Base-by-base conservation (phyloP, 352 stramenopile species). In the Phytophthora lateralis region DNA sequence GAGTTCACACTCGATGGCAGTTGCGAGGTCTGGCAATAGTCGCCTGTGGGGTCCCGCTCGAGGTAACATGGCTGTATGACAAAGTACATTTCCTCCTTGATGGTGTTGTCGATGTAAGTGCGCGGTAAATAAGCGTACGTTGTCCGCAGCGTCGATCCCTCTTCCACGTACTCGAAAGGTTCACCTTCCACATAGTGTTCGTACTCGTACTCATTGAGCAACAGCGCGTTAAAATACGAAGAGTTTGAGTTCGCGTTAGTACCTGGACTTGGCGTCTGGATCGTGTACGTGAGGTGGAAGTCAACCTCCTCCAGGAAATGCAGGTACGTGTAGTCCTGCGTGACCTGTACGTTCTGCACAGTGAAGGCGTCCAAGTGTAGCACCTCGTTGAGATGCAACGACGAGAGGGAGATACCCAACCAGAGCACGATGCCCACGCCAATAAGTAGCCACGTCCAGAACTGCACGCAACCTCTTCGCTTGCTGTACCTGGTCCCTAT, bases 321-420 rank as follows among this genome's bases (percentile, higher is more conserved):
- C 15, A 90, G 52, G 43, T 73, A 88, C 48, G 76, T 78, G 15
- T 76, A 88, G 46, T 90, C 76, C 18, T 78, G 34, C 6, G 63
- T 77, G 8, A 90, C 39, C 11, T 78, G 60, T 2, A 88, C 78
- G 49, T 87, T 63, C 8, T 83, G 32, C 15, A 75, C 71, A 1
- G 69, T 65, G 30, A 90, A 88, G 24, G 80, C 80, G 45, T 88
- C 80, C 14, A 90, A 52, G 18, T 90, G 80, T 15, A 90, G 66
- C 54, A 90, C 78, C 45, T 87, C 80, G 38, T 84, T 83, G 39
- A 61, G 68, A 34, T 58, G 80, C n/a, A 76, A 30, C 15, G 55
- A 45, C n/a, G 69, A 73, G 15, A 71, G 60, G 6, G 61, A 77
- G 11, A 74, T 30, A 4, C 64, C 60, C 45, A 77, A 39, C 55